Evolutionary conservation across 345 rosid species (phyloP).

Genomic region (Bretschneidera sinensis): DNA sequence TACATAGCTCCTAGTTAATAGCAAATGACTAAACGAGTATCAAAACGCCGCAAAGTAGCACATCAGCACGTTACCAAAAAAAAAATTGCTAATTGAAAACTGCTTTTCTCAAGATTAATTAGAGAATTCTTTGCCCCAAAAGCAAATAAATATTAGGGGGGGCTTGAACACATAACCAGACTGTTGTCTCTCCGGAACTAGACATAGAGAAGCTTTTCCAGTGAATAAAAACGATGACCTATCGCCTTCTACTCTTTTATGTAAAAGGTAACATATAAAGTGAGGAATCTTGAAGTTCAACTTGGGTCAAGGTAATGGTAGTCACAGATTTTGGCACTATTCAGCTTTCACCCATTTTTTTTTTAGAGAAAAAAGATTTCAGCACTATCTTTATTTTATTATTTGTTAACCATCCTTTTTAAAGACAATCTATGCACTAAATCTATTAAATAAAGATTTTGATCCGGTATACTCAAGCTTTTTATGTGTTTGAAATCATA

Average conservation of each 20-base stretch:
- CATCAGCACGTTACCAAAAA: not conserved
- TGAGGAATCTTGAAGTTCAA: constrained; percentile 5
- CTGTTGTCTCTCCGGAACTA: constrained; percentile 31
- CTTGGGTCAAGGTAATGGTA: constrained; percentile 1
- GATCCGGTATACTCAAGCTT: no score
- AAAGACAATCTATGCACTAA: no score
- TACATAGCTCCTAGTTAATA: no score
- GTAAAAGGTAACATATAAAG: constrained; percentile 9
- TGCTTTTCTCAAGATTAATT: constrained; percentile 14
- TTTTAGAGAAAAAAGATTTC: not conserved
- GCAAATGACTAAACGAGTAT: no score
- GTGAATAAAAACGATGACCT: constrained; percentile 27
- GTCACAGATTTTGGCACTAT: constrained; percentile 18
- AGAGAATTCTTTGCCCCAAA: constrained; percentile 11
- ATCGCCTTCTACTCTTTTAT: constrained; percentile 22
- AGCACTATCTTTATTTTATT: not conserved
- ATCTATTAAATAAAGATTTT: no score
- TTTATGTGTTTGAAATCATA: no score
- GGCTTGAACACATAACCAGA: constrained; percentile 21
- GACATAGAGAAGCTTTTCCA: constrained; percentile 26
- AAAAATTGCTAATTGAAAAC: not conserved
- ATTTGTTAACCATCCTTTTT: not conserved
- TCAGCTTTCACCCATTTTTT: not conserved
- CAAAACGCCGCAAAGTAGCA: constrained; percentile 24
- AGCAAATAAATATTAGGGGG: not conserved